Conservation (phyloP, 2,329 filamentous ascomycete genomes). For the Emericellopsis cladophorae region DNA sequence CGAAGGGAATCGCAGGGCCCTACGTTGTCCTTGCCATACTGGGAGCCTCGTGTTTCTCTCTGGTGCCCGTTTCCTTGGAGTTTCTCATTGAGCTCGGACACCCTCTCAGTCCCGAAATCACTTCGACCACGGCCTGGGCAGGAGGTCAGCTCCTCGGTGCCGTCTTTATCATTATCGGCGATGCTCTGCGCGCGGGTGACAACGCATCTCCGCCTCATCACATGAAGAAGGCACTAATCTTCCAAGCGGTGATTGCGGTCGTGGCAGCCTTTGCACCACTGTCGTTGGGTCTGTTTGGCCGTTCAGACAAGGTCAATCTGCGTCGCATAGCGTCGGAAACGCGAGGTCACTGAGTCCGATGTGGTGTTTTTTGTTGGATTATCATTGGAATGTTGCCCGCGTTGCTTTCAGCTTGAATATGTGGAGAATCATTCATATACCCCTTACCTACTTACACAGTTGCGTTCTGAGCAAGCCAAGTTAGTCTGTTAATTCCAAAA, state of each 20-base stretch:
- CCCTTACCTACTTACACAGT: background rate
- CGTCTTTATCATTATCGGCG: constrained; percentile 72
- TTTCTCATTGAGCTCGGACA: constrained; percentile 79
- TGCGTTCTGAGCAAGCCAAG: background rate
- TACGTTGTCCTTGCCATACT: constrained; percentile 66
- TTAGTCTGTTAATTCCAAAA: constrained; percentile 7
- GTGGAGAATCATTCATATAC: background rate
- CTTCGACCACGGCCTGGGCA: constrained; percentile 72
- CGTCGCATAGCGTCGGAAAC: constrained; percentile 35
- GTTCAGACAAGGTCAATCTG: constrained; percentile 34
- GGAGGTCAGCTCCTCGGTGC: constrained; percentile 78
- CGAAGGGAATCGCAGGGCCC: constrained; percentile 49
- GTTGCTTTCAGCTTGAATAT: constrained; percentile 2
- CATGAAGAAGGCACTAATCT: constrained; percentile 66
- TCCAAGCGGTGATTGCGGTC: constrained; percentile 61
- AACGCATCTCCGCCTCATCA: constrained; percentile 48
- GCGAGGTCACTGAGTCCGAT: constrained; percentile 2
- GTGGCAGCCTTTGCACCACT: constrained; percentile 55
- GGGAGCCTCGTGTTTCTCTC: constrained; percentile 66
- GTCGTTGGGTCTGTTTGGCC: constrained; percentile 57
- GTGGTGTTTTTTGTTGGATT: background rate
- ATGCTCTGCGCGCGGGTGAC: constrained; percentile 50
- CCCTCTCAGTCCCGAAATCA: constrained; percentile 76
- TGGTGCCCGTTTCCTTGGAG: constrained; percentile 79
- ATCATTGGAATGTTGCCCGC: constrained; percentile 1